Percentiles rank a stretch among this genome's conserved stretches.
Evolutionary conservation across 768 basidiomycete species (phyloP).

Genomic region (Tylopilus sp.): DNA sequence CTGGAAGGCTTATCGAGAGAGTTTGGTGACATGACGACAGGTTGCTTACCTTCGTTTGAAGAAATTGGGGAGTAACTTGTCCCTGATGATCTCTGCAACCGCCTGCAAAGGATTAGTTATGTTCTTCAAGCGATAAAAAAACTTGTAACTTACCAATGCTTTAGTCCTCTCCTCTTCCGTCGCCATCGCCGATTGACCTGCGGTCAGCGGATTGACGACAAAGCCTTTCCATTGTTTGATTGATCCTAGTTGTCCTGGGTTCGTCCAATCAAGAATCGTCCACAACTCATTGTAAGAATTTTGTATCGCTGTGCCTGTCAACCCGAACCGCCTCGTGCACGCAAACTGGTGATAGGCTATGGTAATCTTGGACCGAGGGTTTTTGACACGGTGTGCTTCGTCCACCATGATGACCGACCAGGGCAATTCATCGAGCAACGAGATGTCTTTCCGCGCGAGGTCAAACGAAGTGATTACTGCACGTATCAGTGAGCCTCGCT

Average conservation of each 20-base stretch:
- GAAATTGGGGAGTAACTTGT: slow-evolving; percentile 73
- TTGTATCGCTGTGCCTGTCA: slow-evolving; percentile 84
- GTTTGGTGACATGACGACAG: background rate
- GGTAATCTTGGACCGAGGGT: slow-evolving; percentile 62
- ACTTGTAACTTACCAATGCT: slow-evolving; percentile 40
- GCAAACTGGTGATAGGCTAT: slow-evolving; percentile 67
- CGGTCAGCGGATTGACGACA: slow-evolving; percentile 62
- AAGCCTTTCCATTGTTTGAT: slow-evolving; percentile 72
- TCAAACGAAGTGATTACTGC: slow-evolving; percentile 83
- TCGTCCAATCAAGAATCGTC: slow-evolving; percentile 92
- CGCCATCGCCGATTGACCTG: slow-evolving; percentile 65
- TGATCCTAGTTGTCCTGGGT: slow-evolving; percentile 73
- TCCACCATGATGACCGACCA: slow-evolving; percentile 80
- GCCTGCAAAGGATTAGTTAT: slow-evolving; percentile 31
- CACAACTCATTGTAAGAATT: slow-evolving; percentile 90
- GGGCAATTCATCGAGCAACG: slow-evolving; percentile 59
- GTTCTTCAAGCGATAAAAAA: background rate
- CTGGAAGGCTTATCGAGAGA: slow-evolving; percentile 28
- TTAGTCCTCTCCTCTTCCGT: slow-evolving; percentile 58
- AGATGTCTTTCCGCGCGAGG: slow-evolving; percentile 67
- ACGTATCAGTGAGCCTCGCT: background rate
- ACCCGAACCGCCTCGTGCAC: slow-evolving; percentile 71
- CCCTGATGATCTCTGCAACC: slow-evolving; percentile 59
- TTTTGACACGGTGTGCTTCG: slow-evolving; percentile 90
- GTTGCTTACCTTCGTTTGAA: slow-evolving; percentile 69